Conservation (phyloP, 2,329 filamentous ascomycete species). For the Neonectria punicea region DNA sequence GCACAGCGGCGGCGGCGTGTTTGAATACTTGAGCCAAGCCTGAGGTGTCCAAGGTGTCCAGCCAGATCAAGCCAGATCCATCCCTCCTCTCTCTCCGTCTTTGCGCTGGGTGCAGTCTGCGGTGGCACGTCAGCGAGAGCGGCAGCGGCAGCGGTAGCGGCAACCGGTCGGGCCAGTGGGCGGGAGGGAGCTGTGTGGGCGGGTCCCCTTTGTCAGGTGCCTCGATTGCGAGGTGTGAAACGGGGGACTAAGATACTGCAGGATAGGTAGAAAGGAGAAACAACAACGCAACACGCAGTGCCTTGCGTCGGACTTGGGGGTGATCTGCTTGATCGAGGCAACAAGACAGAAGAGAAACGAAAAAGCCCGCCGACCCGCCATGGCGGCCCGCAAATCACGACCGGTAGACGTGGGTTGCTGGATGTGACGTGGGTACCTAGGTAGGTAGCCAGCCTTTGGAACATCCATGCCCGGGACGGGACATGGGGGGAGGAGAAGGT, state of each 20-base stretch:
- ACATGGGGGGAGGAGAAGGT: neutral
- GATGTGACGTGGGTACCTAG: slow-evolving; percentile 9
- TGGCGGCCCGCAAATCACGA: slow-evolving; percentile 15
- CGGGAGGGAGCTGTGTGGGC: slow-evolving; percentile 26
- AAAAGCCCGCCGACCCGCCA: neutral
- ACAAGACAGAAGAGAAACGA: neutral
- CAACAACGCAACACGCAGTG: neutral
- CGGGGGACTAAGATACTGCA: neutral
- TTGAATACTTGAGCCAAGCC: slow-evolving; percentile 6
- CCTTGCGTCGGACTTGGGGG: neutral
- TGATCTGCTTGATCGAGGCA: neutral
- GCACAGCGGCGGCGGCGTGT: slow-evolving; percentile 14
- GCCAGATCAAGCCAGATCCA: slow-evolving; percentile 32
- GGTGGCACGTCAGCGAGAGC: slow-evolving; percentile 29
- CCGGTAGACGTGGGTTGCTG: slow-evolving; percentile 9
- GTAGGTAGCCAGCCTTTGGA: neutral
- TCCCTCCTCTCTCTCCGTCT: neutral
- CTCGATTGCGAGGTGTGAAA: neutral
- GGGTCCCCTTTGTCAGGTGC: slow-evolving; percentile 17
- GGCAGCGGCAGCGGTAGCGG: slow-evolving; percentile 26
- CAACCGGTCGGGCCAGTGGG: slow-evolving; percentile 19
- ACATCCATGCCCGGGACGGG: neutral
- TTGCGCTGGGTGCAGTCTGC: slow-evolving; percentile 12
- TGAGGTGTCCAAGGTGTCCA: neutral
- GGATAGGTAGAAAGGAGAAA: neutral